A percentile compares a stretch with the other conserved stretches of the same genome.
Evolutionary conservation across 2,329 filamentous ascomycete genomes (phyloP).

Genomic region (Hymenoscyphus fraxineus): DNA sequence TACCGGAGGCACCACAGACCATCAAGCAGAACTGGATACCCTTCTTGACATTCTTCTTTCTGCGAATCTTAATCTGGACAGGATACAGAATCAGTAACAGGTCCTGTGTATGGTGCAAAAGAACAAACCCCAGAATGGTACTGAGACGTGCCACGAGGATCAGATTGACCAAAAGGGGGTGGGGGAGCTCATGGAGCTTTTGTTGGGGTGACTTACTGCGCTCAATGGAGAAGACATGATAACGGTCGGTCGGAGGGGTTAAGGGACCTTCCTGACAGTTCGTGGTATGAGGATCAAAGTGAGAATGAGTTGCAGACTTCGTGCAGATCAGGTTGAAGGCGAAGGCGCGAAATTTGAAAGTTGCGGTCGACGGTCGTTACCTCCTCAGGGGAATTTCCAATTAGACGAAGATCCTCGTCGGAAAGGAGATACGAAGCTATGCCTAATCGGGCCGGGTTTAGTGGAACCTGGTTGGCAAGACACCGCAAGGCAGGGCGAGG

Average conservation of each 20-base stretch:
- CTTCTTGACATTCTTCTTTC: conserved; percentile 94
- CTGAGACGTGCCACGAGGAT: conserved; percentile 28
- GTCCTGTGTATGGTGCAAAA: conserved; percentile 20
- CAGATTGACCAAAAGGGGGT: conserved; percentile 32
- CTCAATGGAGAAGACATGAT: conserved; percentile 52
- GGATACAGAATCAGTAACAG: conserved; percentile 27
- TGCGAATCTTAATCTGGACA: conserved; percentile 85
- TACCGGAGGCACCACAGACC: conserved; percentile 98
- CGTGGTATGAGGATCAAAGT: conserved; percentile 16
- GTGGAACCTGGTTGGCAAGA: conserved; percentile 5
- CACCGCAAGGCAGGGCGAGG: conserved; percentile 8
- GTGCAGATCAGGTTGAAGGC: conserved; percentile 19
- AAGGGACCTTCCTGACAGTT: conserved; percentile 16
- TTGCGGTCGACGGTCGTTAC: conserved; percentile 25
- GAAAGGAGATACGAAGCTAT: conserved; percentile 12
- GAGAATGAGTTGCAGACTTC: conserved; percentile 20
- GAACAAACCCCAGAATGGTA: conserved; percentile 29
- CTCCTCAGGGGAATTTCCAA: conserved; percentile 28
- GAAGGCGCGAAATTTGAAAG: conserved; percentile 29
- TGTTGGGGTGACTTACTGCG: conserved; percentile 42
- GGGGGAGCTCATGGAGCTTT: conserved; percentile 19
- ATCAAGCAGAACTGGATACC: conserved; percentile 99
- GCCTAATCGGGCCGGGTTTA: conserved; percentile 11
- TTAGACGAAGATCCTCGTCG: conserved; percentile 20
- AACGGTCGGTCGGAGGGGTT: conserved; percentile 14